Evolutionary conservation across 768 basidiomycete genomes (phyloP).

Genomic region (Heimioporus sp.): DNA sequence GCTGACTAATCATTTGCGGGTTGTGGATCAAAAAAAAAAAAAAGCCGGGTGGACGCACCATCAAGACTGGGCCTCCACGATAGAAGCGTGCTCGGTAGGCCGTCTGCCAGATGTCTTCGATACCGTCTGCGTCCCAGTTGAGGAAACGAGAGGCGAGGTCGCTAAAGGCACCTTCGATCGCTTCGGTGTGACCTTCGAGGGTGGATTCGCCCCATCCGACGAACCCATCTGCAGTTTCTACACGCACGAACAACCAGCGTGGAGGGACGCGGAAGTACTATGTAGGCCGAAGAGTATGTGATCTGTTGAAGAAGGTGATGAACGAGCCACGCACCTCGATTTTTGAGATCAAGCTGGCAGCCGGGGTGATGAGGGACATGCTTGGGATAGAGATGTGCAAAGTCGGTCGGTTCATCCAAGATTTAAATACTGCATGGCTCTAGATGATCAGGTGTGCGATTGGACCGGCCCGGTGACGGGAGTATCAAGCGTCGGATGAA

Average conservation of each 20-base stretch:
- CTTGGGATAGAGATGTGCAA: neutral
- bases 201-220: no score
- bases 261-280: constrained; percentile 59
- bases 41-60: constrained; percentile 37
- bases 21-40: no score
- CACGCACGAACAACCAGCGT: constrained; percentile 69
- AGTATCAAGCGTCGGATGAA: no score
- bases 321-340: constrained; percentile 22
- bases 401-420: neutral
- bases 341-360: constrained; percentile 24
- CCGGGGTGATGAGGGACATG: constrained; percentile 13
- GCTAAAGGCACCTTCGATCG: no score
- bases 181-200: no score
- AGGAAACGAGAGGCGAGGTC: no score
- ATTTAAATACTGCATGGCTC: neutral
- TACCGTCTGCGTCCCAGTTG: constrained; percentile 18
- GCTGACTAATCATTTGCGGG: constrained; percentile 38
- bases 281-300: neutral
- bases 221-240: constrained; percentile 55
- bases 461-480: neutral
- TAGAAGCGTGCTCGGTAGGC: constrained; percentile 71
- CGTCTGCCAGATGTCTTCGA: constrained; percentile 72
- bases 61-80: constrained; percentile 67
- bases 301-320: neutral
- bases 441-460: constrained; percentile 2